A percentile compares a stretch with the other conserved stretches of the same genome.
Conservation (phyloP, 225 moss, liverwort and hornwort genomes). For the Sphagnum tenellum region DNA sequence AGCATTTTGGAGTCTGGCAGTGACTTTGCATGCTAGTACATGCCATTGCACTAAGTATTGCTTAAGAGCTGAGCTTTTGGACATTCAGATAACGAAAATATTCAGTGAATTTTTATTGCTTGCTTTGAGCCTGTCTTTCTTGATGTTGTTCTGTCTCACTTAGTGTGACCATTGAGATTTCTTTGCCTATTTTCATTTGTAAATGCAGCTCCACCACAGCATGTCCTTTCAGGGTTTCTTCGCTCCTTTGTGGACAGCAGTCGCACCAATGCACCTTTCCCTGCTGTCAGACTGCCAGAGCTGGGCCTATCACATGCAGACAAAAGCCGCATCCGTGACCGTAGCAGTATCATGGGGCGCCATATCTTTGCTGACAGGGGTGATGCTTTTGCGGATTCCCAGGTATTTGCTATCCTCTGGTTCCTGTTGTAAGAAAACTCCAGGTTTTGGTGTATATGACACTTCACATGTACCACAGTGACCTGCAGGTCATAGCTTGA, state of each 20-base stretch:
- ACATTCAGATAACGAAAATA: background rate
- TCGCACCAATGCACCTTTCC: constrained; percentile 69
- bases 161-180: no score
- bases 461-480: no score
- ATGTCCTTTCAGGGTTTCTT: constrained; percentile 66
- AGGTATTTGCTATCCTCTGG: constrained; percentile 23
- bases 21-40: constrained; percentile 1
- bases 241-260: constrained; percentile 77
- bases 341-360: constrained; percentile 95
- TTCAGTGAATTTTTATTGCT: constrained; percentile 2
- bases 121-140: background rate
- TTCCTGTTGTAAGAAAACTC: no score
- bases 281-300: constrained; percentile 67
- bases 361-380: constrained; percentile 95
- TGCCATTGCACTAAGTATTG: background rate
- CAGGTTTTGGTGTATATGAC: no score
- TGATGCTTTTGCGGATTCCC: constrained; percentile 69
- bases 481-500: no score
- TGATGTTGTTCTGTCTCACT: no score
- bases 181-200: background rate
- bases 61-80: background rate
- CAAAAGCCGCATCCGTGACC: constrained; percentile 85
- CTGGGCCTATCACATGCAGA: constrained; percentile 88
- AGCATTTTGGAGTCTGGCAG: constrained; percentile 5
- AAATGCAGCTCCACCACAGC: constrained; percentile 69